Conservation (phyloP, 1,284 basidiomycete species). For the Malassezia equina region DNA sequence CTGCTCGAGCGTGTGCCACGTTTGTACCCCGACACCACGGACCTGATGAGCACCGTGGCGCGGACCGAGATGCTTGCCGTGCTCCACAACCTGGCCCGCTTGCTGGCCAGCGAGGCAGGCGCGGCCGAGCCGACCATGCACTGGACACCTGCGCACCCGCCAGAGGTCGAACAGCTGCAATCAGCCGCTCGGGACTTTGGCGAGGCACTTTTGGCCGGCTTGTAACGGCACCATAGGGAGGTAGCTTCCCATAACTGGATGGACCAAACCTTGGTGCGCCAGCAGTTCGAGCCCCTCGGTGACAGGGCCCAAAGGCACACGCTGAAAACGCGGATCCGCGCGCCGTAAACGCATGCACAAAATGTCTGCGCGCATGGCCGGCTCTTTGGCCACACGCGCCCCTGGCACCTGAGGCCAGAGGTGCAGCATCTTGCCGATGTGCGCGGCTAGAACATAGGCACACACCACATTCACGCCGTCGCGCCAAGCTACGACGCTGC, state of each 20-base stretch:
- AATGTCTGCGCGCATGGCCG: background rate
- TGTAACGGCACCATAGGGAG: conserved; percentile 3
- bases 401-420: background rate
- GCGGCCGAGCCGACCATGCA: conserved; percentile 7
- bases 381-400: background rate
- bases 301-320: background rate
- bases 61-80: conserved; percentile 62
- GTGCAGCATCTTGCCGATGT: background rate
- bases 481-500: background rate
- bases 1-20: conserved; percentile 51
- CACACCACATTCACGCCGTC: background rate
- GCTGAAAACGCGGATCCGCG: background rate
- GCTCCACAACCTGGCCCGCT: conserved; percentile 58
- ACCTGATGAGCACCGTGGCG: conserved; percentile 52
- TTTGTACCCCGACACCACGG: conserved; percentile 56
- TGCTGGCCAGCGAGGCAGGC: conserved; percentile 39
- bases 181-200: conserved; percentile 12
- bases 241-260: background rate
- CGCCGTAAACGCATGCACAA: background rate
- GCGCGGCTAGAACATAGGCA: background rate
- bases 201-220: conserved; percentile 2
- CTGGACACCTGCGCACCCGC: conserved; percentile 11
- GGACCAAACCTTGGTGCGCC: background rate
- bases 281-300: conserved; percentile 5
- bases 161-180: conserved; percentile 19